A percentile compares a stretch with the other conserved stretches of the same genome.
Evolutionary conservation across 2,329 filamentous ascomycete genomes (phyloP).

Genomic region (Sarocladium kiliense): DNA sequence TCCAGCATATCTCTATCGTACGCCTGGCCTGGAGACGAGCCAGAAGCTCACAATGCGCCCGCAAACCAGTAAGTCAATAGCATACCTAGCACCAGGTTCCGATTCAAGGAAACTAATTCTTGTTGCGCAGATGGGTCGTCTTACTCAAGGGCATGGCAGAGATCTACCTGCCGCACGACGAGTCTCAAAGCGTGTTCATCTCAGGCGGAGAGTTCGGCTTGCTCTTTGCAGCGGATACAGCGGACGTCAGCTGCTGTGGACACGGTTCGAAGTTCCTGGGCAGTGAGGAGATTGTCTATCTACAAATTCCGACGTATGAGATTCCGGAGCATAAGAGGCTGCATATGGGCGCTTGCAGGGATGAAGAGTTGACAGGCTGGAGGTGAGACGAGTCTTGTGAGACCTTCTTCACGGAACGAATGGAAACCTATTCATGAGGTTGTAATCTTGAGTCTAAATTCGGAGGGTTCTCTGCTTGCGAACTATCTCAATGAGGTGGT

Average conservation of each 20-base stretch:
- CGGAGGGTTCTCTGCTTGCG: too few relatives aligned
- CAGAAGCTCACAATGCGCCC: background rate
- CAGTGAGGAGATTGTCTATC: constrained; percentile 25
- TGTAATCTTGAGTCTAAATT: too few relatives aligned
- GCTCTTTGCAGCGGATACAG: constrained; percentile 35
- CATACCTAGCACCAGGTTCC: too few relatives aligned
- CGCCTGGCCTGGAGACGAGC: background rate
- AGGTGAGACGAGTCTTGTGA: background rate
- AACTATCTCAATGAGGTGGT: too few relatives aligned
- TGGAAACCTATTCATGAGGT: too few relatives aligned
- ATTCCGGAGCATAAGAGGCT: constrained; percentile 5
- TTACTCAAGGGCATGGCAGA: constrained; percentile 32
- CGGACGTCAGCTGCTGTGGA: constrained; percentile 29
- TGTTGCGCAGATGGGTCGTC: constrained; percentile 20
- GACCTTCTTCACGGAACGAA: too few relatives aligned
- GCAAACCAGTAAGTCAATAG: background rate
- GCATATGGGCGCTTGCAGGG: constrained; percentile 4
- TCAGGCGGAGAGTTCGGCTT: constrained; percentile 32
- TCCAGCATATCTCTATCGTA: constrained; percentile 25
- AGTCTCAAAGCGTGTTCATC: constrained; percentile 28
- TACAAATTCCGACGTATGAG: constrained; percentile 17
- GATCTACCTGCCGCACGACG: constrained; percentile 30
- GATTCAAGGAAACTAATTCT: background rate
- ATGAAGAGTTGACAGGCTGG: constrained; percentile 2
- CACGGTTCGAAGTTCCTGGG: constrained; percentile 35